Conservation (phyloP, 495 filamentous ascomycete genomes). For the Neurospora sp. region DNA sequence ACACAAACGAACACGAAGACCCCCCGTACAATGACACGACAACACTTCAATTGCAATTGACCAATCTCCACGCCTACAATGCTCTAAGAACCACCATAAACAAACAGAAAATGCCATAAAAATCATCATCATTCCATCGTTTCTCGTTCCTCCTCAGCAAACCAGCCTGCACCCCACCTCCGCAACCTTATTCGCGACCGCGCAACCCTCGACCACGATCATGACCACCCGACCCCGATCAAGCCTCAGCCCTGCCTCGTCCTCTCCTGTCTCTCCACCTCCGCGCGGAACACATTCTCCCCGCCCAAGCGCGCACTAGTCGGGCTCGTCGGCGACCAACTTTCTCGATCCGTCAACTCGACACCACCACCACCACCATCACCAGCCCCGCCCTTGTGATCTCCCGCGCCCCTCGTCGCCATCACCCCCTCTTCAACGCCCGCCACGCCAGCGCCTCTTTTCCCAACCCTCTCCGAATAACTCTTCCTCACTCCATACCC, state of each 20-base stretch:
- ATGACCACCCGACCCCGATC: neutral
- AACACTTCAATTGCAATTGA: neutral
- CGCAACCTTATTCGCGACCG: neutral
- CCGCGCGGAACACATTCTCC: constrained; percentile 27
- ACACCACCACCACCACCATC: constrained; percentile 9
- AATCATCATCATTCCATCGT: neutral
- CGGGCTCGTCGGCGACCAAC: constrained; percentile 21
- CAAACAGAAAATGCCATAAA: neutral
- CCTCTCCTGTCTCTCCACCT: constrained; percentile 23
- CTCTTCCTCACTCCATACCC: constrained; percentile 23
- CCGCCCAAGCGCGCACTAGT: neutral
- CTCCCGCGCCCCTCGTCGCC: neutral
- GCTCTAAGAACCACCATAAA: neutral
- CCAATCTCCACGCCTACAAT: neutral
- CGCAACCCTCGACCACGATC: neutral
- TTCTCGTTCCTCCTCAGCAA: neutral
- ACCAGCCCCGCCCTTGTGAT: constrained; percentile 11
- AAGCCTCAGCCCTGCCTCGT: constrained; percentile 7
- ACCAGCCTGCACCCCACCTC: neutral
- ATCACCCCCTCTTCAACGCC: neutral
- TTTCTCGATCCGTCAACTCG: constrained; percentile 23
- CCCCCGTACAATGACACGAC: neutral
- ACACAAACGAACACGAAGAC: neutral
- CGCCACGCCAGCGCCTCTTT: neutral
- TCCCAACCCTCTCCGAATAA: constrained; percentile 8